These are phyloP conservation scores for Serendipita sp. DNA, from an alignment of 768 basidiomycete species.

Conservation along the genomic window DNA sequence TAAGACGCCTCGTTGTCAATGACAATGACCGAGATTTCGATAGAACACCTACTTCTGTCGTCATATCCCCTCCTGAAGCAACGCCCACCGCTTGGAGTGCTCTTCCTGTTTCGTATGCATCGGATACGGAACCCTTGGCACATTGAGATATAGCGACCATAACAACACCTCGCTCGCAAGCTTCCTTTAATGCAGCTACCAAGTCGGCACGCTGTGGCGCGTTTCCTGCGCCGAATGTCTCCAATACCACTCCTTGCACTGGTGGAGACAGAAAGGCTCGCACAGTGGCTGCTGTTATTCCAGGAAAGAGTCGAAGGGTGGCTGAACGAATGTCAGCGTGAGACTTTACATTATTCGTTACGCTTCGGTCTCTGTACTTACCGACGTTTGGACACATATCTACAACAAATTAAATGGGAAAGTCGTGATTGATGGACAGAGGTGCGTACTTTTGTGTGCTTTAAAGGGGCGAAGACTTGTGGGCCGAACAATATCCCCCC, in stretches of 20 bases:
- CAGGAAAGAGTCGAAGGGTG: conserved; percentile 72
- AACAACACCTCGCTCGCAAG: conserved; percentile 67
- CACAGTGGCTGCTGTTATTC: conserved; percentile 59
- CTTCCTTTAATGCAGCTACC: conserved; percentile 57
- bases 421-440: background rate
- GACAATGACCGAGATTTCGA: background rate
- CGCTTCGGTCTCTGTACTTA: conserved; percentile 18
- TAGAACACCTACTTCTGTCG: conserved; percentile 55
- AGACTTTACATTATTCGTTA: background rate
- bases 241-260: conserved; percentile 66
- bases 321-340: conserved; percentile 26
- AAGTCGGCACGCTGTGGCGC: conserved; percentile 70
- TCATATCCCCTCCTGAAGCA: conserved; percentile 82
- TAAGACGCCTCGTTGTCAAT: conserved; percentile 17
- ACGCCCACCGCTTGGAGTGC: conserved; percentile 57
- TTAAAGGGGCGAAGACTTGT: conserved; percentile 61
- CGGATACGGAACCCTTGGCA: conserved; percentile 67
- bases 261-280: conserved; percentile 61
- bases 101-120: conserved; percentile 67
- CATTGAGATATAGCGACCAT: conserved; percentile 90
- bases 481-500: conserved; percentile 75
- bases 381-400: conserved; percentile 73
- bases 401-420: conserved; percentile 17
- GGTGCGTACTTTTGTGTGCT: conserved; percentile 50
- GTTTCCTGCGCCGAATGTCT: conserved; percentile 88